A percentile compares a stretch with the other conserved stretches of the same genome.
Evolutionary conservation across 768 basidiomycete species (phyloP).

Genomic region (Rhodotorula toruloides): DNA sequence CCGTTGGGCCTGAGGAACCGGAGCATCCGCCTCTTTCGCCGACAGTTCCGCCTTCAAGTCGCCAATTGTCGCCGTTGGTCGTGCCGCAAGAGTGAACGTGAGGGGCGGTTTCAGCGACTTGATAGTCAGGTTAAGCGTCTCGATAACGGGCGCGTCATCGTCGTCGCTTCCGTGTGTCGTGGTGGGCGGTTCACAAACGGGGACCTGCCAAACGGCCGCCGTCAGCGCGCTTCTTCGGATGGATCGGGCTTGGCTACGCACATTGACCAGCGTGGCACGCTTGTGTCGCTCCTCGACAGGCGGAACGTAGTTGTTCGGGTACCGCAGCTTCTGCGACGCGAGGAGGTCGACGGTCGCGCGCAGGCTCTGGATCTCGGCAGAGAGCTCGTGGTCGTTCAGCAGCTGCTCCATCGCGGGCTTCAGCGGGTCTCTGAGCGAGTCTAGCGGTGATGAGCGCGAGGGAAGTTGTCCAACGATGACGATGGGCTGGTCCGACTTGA

Average conservation of each 20-base stretch:
- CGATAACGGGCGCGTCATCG: conserved; percentile 25
- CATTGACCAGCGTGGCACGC: conserved; percentile 45
- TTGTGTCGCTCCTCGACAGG: conserved; percentile 45
- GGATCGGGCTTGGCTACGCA: conserved; percentile 15
- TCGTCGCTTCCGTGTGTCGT: neutral
- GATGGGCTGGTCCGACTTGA: neutral
- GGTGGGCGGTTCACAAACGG: conserved; percentile 43
- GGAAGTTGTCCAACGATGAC: neutral
- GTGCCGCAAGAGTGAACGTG: conserved; percentile 60
- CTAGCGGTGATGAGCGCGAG: neutral
- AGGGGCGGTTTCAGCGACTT: conserved; percentile 86
- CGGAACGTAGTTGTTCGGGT: conserved; percentile 43
- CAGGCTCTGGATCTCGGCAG: conserved; percentile 45
- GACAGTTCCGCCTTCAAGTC: conserved; percentile 73
- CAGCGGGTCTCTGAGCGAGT: neutral
- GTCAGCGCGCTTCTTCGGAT: neutral
- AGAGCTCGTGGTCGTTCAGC: conserved; percentile 41
- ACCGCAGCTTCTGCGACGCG: conserved; percentile 44
- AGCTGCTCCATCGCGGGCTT: conserved; percentile 40
- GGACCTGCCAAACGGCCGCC: conserved; percentile 27
- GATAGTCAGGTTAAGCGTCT: conserved; percentile 66
- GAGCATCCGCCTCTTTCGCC: conserved; percentile 57
- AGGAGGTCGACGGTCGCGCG: conserved; percentile 46
- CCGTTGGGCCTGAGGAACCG: conserved; percentile 72
- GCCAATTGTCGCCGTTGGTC: conserved; percentile 76